Base-by-base conservation (phyloP, 306 rosid species). In the Malus sylvestris region DNA sequence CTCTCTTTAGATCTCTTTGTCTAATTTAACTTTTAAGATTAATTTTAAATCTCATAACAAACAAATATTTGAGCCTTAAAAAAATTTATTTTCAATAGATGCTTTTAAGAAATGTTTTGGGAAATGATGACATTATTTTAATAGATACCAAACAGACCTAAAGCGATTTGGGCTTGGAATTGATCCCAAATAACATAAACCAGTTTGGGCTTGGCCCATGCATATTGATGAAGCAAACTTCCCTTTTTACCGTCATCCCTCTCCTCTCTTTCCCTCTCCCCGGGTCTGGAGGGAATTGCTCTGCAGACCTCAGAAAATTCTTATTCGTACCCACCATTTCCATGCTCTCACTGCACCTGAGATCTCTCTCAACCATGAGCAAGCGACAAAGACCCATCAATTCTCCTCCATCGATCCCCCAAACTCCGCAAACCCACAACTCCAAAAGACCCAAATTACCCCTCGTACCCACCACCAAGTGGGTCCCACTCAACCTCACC, bases 401-500 rank as follows among this genome's bases (percentile, higher is more conserved):
- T 38, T 45, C 82, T 3, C 55, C 79, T 7, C 60, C 89, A 55
- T 58, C 83, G 45, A 30, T 78, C 35, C 90, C 84, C 2, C 83
- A 76, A 61, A 76, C 78, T 10, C 85, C 93, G 73, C 63, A 76
- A 82, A 55, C 18, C 84, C 22, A 33, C 62, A 23, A 45, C 73
- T 63, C 82, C 80, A 83, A 61, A 25, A 85, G 71, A 63, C 76
- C 78, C 51, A 86, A 68, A 84, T n/a, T 69, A 70, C 42, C 46
- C 63, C 45, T 80, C 67, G 55, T 25, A 78, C 44, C 45, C 45
- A 40, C 85, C 40, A 68, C 79, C 67, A 52, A 84, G 27, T 82
- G 98, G 98, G 80, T 75, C 55, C 76, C 96, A 0, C 93, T 95
- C 61, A 80, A 87, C 45, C 77, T 95, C 23, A 7, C 80, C 80